phyloP scores from a whole-genome alignment of 2,329 filamentous ascomycete genomes.

The Aspergillus alliaceus region DNA sequence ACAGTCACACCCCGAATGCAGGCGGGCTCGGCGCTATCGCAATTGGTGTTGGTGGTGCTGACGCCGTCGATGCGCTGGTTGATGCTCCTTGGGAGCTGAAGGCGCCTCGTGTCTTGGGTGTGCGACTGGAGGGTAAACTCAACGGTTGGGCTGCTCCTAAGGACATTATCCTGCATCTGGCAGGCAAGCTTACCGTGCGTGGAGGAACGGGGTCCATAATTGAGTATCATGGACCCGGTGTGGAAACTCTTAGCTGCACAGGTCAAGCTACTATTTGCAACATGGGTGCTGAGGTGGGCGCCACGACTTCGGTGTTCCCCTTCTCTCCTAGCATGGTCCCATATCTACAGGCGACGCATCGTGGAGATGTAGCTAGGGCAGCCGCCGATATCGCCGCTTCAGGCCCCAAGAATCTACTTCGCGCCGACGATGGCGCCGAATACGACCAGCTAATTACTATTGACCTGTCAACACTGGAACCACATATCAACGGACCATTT shows the following conservation, averaged over 20 bases:
- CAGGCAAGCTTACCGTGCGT: constrained; percentile 84
- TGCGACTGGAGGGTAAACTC: constrained; percentile 78
- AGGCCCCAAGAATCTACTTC: constrained; percentile 64
- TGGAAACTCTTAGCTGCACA: constrained; percentile 84
- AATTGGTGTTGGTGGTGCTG: constrained; percentile 94
- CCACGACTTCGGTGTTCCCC: constrained; percentile 94
- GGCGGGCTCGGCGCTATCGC: constrained; percentile 90
- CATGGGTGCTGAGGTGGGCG: constrained; percentile 86
- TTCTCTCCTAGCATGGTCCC: constrained; percentile 81
- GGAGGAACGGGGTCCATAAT: constrained; percentile 94
- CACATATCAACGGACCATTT: constrained; percentile 95
- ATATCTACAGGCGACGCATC: constrained; percentile 83
- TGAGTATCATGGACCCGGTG: constrained; percentile 89
- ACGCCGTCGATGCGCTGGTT: constrained; percentile 94
- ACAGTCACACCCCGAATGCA: constrained; percentile 97
- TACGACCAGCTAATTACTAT: constrained; percentile 93
- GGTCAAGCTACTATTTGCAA: constrained; percentile 92
- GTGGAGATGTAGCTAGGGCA: constrained; percentile 67
- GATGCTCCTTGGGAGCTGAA: constrained; percentile 97
- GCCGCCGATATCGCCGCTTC: constrained; percentile 62
- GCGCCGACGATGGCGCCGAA: constrained; percentile 75
- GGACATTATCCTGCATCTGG: constrained; percentile 88
- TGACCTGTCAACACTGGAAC: constrained; percentile 84
- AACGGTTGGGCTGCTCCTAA: constrained; percentile 92
- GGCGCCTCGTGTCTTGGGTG: constrained; percentile 85